These are phyloP conservation scores for Gigaspora rosea DNA, from an alignment of 192 early-diverging fungal species.

Conservation along the genomic window DNA sequence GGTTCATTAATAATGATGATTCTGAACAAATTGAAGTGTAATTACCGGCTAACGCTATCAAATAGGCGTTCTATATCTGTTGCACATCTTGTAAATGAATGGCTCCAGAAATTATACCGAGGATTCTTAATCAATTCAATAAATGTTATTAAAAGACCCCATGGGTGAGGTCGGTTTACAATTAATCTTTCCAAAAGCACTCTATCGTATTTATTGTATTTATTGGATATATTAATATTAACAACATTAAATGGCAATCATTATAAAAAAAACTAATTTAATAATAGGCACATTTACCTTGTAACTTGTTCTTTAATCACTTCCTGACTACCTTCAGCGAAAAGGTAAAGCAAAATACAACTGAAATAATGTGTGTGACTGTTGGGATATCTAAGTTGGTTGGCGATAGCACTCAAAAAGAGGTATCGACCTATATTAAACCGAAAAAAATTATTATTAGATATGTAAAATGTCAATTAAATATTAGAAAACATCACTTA, in stretches of 20 bases:
- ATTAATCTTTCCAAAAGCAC: constrained; percentile 94
- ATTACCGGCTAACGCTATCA: constrained; percentile 62
- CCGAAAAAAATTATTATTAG: neutral
- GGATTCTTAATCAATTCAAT: constrained; percentile 97
- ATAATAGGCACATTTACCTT: constrained; percentile 47
- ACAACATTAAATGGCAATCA: neutral
- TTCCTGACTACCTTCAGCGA: constrained; percentile 76
- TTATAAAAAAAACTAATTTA: neutral
- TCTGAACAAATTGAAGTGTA: neutral
- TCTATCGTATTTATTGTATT: constrained; percentile 37
- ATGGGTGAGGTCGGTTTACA: constrained; percentile 96
- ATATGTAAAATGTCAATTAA: neutral
- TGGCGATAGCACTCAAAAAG: constrained; percentile 88
- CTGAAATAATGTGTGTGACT: constrained; percentile 95
- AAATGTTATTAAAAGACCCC: constrained; percentile 96
- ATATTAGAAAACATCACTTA: constrained; percentile 30
- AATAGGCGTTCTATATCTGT: constrained; percentile 84
- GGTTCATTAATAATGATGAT: neutral
- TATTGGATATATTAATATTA: neutral
- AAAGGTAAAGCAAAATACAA: constrained; percentile 83
- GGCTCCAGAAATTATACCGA: constrained; percentile 59
- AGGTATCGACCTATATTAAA: constrained; percentile 69
- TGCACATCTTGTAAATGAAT: constrained; percentile 64
- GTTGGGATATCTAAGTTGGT: constrained; percentile 97
- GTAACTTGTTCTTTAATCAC: constrained; percentile 93